Evolutionary conservation across 1,139 yeast genomes (phyloP).

Genomic region (Pichia sp.): DNA sequence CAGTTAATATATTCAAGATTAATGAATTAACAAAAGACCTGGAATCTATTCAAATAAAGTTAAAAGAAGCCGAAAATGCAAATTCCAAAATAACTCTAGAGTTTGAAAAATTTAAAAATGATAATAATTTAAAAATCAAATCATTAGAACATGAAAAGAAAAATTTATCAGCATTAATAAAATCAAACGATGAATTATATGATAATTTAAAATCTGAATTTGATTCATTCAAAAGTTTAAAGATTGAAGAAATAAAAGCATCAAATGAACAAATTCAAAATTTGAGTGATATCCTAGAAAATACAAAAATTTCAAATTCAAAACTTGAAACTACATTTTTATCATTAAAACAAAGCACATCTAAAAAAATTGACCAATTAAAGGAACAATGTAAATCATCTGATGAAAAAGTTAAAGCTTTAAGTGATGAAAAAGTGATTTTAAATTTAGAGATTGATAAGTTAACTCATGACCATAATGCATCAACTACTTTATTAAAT

Average conservation of each 20-base stretch:
- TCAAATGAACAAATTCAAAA: slow-evolving; percentile 4
- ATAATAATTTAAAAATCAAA: background rate
- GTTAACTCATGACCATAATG: background rate
- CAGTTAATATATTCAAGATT: background rate
- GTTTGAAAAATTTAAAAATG: background rate
- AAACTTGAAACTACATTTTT: slow-evolving; percentile 1
- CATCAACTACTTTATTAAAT: background rate
- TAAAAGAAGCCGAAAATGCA: background rate
- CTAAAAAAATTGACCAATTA: slow-evolving; percentile 6
- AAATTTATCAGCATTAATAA: background rate
- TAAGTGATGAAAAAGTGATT: slow-evolving; percentile 1
- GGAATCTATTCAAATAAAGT: background rate
- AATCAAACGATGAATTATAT: background rate
- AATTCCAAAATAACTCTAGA: background rate
- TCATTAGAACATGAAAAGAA: background rate
- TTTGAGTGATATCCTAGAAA: slow-evolving; percentile 1
- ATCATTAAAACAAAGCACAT: slow-evolving; percentile 2
- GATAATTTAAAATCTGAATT: slow-evolving; percentile 1
- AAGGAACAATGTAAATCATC: background rate
- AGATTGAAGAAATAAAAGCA: background rate
- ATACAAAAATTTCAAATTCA: slow-evolving; percentile 3
- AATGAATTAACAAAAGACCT: background rate
- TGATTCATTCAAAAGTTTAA: background rate
- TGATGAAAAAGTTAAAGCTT: background rate
- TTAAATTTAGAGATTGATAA: background rate